Evolutionary conservation across 2,329 filamentous ascomycete species (phyloP).

Genomic region (Pestalotiopsis sp.): DNA sequence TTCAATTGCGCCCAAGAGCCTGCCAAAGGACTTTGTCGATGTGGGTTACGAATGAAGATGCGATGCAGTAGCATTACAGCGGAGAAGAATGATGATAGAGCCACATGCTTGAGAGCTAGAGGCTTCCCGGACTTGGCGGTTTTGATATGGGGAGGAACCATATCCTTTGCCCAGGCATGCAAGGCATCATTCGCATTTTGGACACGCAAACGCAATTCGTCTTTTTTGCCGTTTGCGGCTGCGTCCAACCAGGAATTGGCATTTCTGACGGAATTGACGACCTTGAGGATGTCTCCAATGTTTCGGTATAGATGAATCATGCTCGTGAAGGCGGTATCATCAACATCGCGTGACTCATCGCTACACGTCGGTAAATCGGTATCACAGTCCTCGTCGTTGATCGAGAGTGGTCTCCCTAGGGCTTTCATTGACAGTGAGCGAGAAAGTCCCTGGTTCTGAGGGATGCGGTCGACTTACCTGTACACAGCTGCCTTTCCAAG

Average conservation of each 20-base stretch:
- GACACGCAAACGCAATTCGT: background rate
- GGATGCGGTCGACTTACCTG: background rate
- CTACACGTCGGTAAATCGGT: background rate
- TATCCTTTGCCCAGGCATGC: constrained; percentile 1
- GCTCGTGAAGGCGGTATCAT: background rate
- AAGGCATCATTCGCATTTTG: constrained; percentile 1
- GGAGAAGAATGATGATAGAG: constrained; percentile 4
- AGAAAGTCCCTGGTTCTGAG: background rate
- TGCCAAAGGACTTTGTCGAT: background rate
- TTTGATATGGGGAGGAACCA: constrained; percentile 4
- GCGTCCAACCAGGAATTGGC: background rate
- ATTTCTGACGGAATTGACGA: constrained; percentile 7
- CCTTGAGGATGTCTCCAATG: constrained; percentile 1
- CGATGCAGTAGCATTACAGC: constrained; percentile 1
- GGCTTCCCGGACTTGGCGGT: background rate
- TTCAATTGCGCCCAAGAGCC: constrained; percentile 2
- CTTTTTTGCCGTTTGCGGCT: constrained; percentile 1
- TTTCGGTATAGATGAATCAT: constrained; percentile 2
- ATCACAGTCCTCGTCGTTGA: constrained; percentile 5
- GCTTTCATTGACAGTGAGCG: background rate
- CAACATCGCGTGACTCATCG: background rate
- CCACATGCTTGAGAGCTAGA: constrained; percentile 1
- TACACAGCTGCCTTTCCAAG: constrained; percentile 3
- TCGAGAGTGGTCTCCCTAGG: background rate
- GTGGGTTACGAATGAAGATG: background rate